Conservation (phyloP, 371 early-diverging fungal species). For the Enterospora canceri region DNA sequence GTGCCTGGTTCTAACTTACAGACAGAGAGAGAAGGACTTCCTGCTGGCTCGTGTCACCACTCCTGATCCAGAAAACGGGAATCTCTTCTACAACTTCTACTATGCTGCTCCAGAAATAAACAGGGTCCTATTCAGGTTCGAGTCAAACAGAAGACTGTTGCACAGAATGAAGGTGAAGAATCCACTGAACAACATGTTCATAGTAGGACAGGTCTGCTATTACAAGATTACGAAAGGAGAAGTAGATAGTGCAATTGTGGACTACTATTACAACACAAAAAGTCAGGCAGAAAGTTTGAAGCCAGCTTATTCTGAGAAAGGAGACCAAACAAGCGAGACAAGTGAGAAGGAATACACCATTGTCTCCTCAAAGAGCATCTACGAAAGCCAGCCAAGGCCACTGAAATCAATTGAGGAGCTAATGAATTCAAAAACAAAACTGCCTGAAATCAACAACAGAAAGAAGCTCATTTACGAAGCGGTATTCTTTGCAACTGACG, state of each 20-base stretch:
- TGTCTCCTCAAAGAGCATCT: conserved; percentile 18
- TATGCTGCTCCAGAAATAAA: conserved; percentile 69
- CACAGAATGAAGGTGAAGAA: conserved; percentile 70
- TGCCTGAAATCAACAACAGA: conserved; percentile 13
- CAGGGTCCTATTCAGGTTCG: conserved; percentile 65
- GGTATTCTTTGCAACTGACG: conserved; percentile 62
- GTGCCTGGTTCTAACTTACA: conserved; percentile 59
- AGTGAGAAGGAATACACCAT: conserved; percentile 12
- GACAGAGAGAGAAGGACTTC: conserved; percentile 62
- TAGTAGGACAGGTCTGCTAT: conserved; percentile 65
- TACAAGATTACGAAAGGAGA: conserved; percentile 55
- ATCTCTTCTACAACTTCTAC: conserved; percentile 60
- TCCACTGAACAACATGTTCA: conserved; percentile 65
- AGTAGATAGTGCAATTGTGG: conserved; percentile 49
- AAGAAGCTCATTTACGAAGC: conserved; percentile 45
- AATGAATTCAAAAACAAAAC: not conserved
- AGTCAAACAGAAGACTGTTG: conserved; percentile 56
- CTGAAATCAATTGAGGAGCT: conserved; percentile 23
- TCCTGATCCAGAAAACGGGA: conserved; percentile 60
- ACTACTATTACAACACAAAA: conserved; percentile 47
- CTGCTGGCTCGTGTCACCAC: conserved; percentile 67
- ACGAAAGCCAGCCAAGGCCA: conserved; percentile 25
- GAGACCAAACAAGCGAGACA: not conserved
- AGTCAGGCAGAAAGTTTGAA: conserved; percentile 1
- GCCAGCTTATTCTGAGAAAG: conserved; percentile 34